Evolutionary conservation across 2,329 filamentous ascomycete species (phyloP).

Genomic region (Beauveria pseudobassiana): DNA sequence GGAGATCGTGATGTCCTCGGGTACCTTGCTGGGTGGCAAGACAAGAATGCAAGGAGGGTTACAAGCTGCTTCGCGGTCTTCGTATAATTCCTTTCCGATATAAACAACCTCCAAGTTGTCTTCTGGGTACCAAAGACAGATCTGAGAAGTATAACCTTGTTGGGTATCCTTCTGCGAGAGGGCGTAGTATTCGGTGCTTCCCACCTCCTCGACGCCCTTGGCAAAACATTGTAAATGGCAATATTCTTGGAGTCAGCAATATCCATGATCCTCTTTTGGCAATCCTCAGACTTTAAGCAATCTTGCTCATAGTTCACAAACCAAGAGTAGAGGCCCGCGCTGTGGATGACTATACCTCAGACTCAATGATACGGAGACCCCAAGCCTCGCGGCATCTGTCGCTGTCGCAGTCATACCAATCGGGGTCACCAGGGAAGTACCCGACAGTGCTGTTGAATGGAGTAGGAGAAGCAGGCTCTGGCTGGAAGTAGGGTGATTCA

Average conservation of each 20-base stretch:
- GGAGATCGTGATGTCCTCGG: constrained; percentile 12
- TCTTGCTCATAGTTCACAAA: constrained; percentile 49
- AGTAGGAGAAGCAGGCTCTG: background rate
- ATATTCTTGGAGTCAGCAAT: constrained; percentile 12
- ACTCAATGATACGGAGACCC: constrained; percentile 44
- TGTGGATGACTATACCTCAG: constrained; percentile 40
- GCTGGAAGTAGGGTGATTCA: background rate
- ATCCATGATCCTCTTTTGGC: constrained; percentile 29
- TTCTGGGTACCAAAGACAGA: constrained; percentile 19
- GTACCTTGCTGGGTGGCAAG: constrained; percentile 17
- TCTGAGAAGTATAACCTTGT: constrained; percentile 18
- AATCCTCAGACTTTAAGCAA: constrained; percentile 38
- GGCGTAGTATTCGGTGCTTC: background rate
- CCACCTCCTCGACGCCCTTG: background rate
- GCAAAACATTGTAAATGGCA: constrained; percentile 17
- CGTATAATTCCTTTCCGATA: constrained; percentile 15
- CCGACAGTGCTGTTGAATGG: background rate
- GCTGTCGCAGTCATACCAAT: constrained; percentile 20
- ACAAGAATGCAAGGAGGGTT: constrained; percentile 16
- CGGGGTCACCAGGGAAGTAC: constrained; percentile 18
- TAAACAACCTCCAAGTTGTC: constrained; percentile 16
- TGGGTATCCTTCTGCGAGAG: constrained; percentile 16
- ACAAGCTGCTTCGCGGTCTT: constrained; percentile 9
- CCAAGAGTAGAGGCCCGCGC: constrained; percentile 50
- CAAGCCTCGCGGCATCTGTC: constrained; percentile 31